Evolutionary conservation across 352 stramenopile species (phyloP).

Genomic region (Globisporangium canariense): DNA sequence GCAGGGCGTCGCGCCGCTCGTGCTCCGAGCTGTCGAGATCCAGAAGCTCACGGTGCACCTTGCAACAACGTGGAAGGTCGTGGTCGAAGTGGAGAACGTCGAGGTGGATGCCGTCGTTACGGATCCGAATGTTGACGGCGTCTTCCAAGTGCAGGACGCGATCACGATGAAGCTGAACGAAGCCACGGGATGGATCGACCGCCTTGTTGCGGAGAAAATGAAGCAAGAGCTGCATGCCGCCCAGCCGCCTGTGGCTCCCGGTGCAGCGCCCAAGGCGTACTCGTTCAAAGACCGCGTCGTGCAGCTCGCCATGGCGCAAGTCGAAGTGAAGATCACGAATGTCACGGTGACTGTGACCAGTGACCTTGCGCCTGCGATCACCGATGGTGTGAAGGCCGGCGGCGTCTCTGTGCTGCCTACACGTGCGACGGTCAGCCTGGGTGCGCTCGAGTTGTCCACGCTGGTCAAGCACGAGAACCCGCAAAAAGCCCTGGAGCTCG

Average conservation of each 20-base stretch:
- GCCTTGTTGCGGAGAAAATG: constrained; percentile 33
- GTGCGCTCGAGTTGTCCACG: constrained; percentile 38
- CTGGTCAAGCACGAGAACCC: constrained; percentile 41
- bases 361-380: constrained; percentile 20
- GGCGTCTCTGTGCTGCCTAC: constrained; percentile 24
- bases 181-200: constrained; percentile 31
- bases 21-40: constrained; percentile 33
- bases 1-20: constrained; percentile 46
- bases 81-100: constrained; percentile 51
- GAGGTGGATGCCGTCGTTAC: constrained; percentile 36
- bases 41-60: constrained; percentile 47
- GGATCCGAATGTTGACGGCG: constrained; percentile 36
- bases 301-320: constrained; percentile 54
- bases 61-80: constrained; percentile 48
- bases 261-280: constrained; percentile 27
- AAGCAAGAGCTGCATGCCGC: constrained; percentile 25
- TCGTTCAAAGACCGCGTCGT: constrained; percentile 63
- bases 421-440: constrained; percentile 29
- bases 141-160: constrained; percentile 46
- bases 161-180: constrained; percentile 57
- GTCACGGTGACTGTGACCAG: constrained; percentile 38
- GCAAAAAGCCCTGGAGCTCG: constrained; percentile 42
- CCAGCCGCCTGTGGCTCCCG: background rate
- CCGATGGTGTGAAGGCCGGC: constrained; percentile 5
- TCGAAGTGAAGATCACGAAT: constrained; percentile 49